Conservation (phyloP, 495 filamentous ascomycete species). For the Lepraria neglecta region DNA sequence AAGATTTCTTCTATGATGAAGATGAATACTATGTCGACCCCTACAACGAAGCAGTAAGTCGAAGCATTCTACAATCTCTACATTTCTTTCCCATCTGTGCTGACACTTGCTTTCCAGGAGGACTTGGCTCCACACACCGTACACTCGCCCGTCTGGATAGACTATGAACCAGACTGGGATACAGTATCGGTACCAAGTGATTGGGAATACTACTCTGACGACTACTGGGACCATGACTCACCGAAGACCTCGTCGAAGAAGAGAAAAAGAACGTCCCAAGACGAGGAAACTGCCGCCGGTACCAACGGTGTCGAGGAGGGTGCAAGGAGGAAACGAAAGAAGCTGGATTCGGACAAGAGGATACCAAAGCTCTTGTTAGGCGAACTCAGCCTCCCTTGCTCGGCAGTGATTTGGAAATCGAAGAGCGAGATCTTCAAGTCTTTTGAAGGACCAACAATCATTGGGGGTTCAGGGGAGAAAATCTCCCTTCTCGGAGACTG, state of each 20-base stretch:
- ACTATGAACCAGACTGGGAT: neutral
- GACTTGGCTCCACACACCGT: slow-evolving; percentile 1
- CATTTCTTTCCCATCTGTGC: neutral
- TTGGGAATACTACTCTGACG: neutral
- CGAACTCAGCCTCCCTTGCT: no score
- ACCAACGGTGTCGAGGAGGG: no score
- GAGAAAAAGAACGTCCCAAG: neutral
- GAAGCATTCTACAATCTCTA: neutral
- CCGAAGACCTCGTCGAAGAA: neutral
- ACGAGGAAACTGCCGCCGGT: neutral
- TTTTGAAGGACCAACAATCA: slow-evolving; percentile 29
- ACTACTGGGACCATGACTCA: neutral
- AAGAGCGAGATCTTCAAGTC: neutral
- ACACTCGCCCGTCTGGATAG: neutral
- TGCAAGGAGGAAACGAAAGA: neutral
- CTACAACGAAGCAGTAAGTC: slow-evolving; percentile 4
- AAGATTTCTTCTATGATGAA: neutral
- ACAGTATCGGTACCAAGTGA: neutral
- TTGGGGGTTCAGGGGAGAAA: slow-evolving; percentile 39
- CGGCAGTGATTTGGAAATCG: slow-evolving; percentile 8
- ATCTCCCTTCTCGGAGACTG: slow-evolving; percentile 47
- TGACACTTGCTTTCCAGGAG: neutral
- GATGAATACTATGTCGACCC: neutral
- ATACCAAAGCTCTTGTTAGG: neutral
- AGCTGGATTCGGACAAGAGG: neutral